phyloP scores from a whole-genome alignment of 805 yeast genomes.

The Teunomyces aglyptinius region DNA sequence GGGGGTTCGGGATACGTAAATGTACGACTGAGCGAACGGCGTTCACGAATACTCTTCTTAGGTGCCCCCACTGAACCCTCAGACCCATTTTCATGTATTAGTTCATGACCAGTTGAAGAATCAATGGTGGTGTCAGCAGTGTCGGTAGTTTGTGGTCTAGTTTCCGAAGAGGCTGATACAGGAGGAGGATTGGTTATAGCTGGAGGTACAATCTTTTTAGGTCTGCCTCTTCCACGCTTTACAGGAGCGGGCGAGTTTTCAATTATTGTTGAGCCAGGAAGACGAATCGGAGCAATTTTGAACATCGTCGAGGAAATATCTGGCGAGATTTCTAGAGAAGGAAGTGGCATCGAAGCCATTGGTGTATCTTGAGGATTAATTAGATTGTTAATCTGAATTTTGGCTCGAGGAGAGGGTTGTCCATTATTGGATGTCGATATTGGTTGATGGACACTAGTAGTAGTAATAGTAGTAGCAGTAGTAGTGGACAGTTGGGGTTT shows the following conservation, averaged over 20 bases:
- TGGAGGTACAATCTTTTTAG: background rate
- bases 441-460: no score
- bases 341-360: background rate
- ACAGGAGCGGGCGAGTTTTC: background rate
- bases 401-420: background rate
- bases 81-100: background rate
- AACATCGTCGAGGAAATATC: background rate
- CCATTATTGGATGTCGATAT: background rate
- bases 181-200: background rate
- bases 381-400: background rate
- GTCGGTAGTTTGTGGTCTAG: background rate
- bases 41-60: constrained; percentile 1
- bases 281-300: background rate
- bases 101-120: background rate
- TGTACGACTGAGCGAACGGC: background rate
- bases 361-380: constrained; percentile 2
- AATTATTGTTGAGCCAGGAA: background rate
- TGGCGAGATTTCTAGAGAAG: background rate
- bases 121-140: background rate
- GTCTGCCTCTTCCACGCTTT: constrained; percentile 1
- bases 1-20: constrained; percentile 7
- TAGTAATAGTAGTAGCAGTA: no score
- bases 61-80: background rate
- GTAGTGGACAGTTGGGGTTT: background rate
- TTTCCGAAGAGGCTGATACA: background rate